These are phyloP conservation scores for Blastocystis sp. DNA, from an alignment of 352 stramenopile species.

Conservation along the genomic window DNA sequence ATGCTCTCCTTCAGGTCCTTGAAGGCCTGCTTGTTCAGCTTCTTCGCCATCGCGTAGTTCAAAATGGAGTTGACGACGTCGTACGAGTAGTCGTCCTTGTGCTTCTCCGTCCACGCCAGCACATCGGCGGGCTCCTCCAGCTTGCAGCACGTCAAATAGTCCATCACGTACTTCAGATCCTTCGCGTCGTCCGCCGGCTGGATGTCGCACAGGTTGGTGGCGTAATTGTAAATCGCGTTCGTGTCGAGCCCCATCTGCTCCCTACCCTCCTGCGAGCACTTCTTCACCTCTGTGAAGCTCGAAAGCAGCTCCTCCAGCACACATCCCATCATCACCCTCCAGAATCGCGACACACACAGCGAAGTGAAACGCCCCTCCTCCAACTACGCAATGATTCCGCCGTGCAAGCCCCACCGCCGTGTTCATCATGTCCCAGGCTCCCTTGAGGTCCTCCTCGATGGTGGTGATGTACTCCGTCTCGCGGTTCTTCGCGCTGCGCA, in stretches of 20 bases:
- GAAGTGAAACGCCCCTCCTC: constrained; percentile 25
- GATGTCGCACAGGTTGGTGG: constrained; percentile 40
- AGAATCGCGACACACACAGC: constrained; percentile 61
- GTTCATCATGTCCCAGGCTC: constrained; percentile 34
- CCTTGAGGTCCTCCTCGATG: constrained; percentile 48
- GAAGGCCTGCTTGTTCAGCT: constrained; percentile 68
- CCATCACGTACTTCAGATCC: constrained; percentile 69
- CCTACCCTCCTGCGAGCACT: constrained; percentile 65
- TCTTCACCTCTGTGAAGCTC: constrained; percentile 53
- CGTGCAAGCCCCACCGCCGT: background rate
- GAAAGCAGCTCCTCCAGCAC: constrained; percentile 52
- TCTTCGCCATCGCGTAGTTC: constrained; percentile 64
- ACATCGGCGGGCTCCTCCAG: constrained; percentile 58
- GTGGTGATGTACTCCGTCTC: constrained; percentile 44
- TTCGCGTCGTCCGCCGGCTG: constrained; percentile 62
- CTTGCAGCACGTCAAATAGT: constrained; percentile 65
- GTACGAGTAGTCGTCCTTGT: constrained; percentile 30
- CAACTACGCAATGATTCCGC: background rate
- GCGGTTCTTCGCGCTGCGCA: constrained; percentile 41
- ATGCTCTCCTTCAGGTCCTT: constrained; percentile 61
- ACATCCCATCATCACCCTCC: constrained; percentile 59
- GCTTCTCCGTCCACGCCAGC: constrained; percentile 63
- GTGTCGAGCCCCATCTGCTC: constrained; percentile 68
- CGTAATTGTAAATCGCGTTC: constrained; percentile 51
- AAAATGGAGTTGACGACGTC: constrained; percentile 67